Evolutionary conservation across 108 stramenopile genomes (phyloP).

Genomic region (Cyclotella sp.): DNA sequence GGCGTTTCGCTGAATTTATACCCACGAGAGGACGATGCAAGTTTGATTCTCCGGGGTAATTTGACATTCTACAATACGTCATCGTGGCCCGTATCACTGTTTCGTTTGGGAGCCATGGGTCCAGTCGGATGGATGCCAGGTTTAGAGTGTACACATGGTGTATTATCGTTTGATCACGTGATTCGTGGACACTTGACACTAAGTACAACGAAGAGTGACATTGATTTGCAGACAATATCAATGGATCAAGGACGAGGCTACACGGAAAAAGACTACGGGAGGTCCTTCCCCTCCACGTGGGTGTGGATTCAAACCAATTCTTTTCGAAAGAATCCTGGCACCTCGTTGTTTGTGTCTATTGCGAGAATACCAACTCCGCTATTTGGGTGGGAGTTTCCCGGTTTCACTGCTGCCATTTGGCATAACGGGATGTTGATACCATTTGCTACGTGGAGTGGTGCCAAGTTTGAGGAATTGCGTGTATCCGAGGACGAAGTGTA

Average conservation of each 20-base stretch:
- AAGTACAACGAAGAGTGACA: background rate
- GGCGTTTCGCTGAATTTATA: constrained; percentile 35
- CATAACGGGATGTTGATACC: constrained; percentile 27
- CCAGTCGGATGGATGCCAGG: constrained; percentile 46
- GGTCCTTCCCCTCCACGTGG: constrained; percentile 39
- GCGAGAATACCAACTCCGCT: constrained; percentile 39
- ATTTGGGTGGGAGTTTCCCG: constrained; percentile 36
- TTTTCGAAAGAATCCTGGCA: constrained; percentile 42
- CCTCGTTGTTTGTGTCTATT: constrained; percentile 46
- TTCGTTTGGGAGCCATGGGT: constrained; percentile 45
- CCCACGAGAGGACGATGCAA: constrained; percentile 39
- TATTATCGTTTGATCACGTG: constrained; percentile 46
- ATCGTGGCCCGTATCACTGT: constrained; percentile 45
- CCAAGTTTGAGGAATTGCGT: constrained; percentile 37
- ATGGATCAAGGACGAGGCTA: constrained; percentile 42
- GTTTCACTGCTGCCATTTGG: constrained; percentile 46
- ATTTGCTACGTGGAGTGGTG: constrained; percentile 45
- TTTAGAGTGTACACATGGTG: constrained; percentile 45
- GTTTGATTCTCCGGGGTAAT: constrained; percentile 20
- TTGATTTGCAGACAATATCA: constrained; percentile 4
- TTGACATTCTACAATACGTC: constrained; percentile 23
- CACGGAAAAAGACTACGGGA: constrained; percentile 44
- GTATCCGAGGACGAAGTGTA: constrained; percentile 32
- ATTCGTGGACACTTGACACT: constrained; percentile 32
- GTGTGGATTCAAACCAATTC: constrained; percentile 49